phyloP scores from a whole-genome alignment of 331 rosid species.

The Malus hybrid region DNA sequence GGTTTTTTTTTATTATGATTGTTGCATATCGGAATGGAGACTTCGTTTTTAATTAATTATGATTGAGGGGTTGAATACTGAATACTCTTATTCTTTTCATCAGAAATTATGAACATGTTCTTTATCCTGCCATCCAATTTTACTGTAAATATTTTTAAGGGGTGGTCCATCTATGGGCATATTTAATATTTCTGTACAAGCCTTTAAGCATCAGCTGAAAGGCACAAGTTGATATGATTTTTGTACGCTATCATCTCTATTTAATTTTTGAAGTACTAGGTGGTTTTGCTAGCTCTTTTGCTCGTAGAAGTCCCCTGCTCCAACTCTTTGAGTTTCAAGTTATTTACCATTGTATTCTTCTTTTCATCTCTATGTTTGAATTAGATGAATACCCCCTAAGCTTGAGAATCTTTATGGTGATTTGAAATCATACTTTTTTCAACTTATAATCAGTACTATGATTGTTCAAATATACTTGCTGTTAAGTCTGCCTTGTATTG shows the following conservation, averaged over 20 bases:
- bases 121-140: not conserved
- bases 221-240: not conserved
- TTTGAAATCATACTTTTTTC: not conserved
- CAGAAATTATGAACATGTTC: not conserved
- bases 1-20: not conserved
- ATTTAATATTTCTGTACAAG: not conserved
- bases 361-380: not conserved
- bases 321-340: not conserved
- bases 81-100: not conserved
- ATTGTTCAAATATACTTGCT: conserved; percentile 8
- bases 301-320: not conserved
- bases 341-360: not conserved
- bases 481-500: conserved; percentile 20
- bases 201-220: not conserved
- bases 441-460: not conserved
- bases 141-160: not conserved
- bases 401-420: not conserved
- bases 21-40: not conserved
- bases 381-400: not conserved
- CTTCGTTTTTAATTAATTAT: not conserved
- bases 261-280: not conserved
- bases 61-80: not conserved
- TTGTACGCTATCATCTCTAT: not conserved
- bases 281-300: not conserved
- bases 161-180: not conserved